Percentiles rank a stretch among this genome's conserved stretches.
phyloP scores from a whole-genome alignment of 2,329 filamentous ascomycete species.

The Chrysosporium queenslandicum region DNA sequence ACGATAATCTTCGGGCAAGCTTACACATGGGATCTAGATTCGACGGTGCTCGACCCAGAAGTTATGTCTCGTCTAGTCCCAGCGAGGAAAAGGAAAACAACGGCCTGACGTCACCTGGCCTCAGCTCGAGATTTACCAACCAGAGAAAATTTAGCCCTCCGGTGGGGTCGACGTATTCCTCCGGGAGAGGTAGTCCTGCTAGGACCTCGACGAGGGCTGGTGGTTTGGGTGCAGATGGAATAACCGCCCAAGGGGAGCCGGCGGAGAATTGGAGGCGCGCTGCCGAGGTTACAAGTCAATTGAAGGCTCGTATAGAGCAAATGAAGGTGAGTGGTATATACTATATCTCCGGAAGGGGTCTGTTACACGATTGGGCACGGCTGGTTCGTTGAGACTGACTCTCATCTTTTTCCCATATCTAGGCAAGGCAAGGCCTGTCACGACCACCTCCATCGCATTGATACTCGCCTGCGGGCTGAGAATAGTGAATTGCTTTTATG shows the following conservation, averaged over 20 bases:
- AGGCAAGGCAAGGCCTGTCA: conserved; percentile 39
- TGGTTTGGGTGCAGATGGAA: conserved; percentile 21
- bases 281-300: conserved; percentile 91
- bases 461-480: not conserved
- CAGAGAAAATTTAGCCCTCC: conserved; percentile 39
- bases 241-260: conserved; percentile 41
- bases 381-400: conserved; percentile 3
- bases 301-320: conserved; percentile 95
- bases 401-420: conserved; percentile 1
- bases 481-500: not conserved
- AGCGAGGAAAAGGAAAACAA: conserved; percentile 74
- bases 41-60: conserved; percentile 34
- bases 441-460: conserved; percentile 24
- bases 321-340: conserved; percentile 61
- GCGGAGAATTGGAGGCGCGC: conserved; percentile 95
- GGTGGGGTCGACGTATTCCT: conserved; percentile 26
- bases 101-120: conserved; percentile 31
- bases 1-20: conserved; percentile 26
- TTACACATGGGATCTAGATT: conserved; percentile 33
- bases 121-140: conserved; percentile 25
- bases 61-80: conserved; percentile 44
- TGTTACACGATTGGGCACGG: no score
- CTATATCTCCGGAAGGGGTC: not conserved
- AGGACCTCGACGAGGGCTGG: conserved; percentile 20
- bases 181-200: conserved; percentile 32